Percentiles rank a stretch among this genome's conserved stretches.
Conservation (phyloP, 208 protist species). For the Borovskyia barvae region DNA sequence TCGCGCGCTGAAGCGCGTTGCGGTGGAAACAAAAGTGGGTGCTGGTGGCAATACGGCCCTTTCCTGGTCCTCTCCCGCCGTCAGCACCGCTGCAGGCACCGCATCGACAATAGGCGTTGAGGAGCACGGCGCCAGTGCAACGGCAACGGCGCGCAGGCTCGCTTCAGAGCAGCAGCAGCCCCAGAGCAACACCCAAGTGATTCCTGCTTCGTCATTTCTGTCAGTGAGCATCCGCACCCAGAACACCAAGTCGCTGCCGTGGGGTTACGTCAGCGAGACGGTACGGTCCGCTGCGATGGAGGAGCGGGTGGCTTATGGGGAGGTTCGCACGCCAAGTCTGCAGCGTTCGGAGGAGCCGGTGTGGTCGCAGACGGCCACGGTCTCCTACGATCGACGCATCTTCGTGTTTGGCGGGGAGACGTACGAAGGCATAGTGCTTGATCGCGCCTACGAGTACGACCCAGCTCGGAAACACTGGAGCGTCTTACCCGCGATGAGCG, state of each 20-base stretch:
- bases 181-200: conserved; percentile 8
- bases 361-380: conserved; percentile 36
- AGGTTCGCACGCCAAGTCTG: conserved; percentile 32
- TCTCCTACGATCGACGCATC: conserved; percentile 32
- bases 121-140: background rate
- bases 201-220: conserved; percentile 35
- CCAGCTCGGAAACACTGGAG: conserved; percentile 33
- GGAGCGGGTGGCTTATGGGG: conserved; percentile 31
- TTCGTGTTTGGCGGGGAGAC: conserved; percentile 52
- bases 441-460: conserved; percentile 39
- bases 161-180: background rate
- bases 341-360: conserved; percentile 30
- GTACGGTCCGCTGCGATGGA: conserved; percentile 30
- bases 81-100: background rate
- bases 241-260: conserved; percentile 43
- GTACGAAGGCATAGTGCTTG: conserved; percentile 42
- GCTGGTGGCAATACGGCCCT: background rate
- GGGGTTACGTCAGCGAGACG: conserved; percentile 26
- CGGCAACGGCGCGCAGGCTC: background rate
- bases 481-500: conserved; percentile 26
- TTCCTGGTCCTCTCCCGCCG: background rate
- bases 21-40: conserved; percentile 14
- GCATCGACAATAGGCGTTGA: background rate
- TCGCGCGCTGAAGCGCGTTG: conserved; percentile 38
- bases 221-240: conserved; percentile 57